Evolutionary conservation across 2,329 filamentous ascomycete genomes (phyloP).

Genomic region (Penicillium polonicum): DNA sequence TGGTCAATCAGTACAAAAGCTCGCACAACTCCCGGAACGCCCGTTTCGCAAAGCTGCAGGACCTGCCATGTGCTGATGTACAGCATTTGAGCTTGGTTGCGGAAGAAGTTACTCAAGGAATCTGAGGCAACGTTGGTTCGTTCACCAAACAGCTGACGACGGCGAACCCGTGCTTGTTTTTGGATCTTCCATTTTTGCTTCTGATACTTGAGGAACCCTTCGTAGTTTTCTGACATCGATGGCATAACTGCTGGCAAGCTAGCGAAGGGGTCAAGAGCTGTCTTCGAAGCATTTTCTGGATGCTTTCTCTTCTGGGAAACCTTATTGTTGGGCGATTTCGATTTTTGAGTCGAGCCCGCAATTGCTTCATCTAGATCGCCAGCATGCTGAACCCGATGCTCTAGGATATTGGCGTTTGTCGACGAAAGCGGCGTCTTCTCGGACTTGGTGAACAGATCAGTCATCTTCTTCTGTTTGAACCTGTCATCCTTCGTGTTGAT

Average conservation of each 20-base stretch:
- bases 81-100: conserved; percentile 84
- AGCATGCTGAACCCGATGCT: conserved; percentile 55
- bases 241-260: conserved; percentile 82
- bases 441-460: conserved; percentile 71
- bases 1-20: conserved; percentile 91
- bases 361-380: conserved; percentile 72
- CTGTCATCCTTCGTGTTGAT: conserved; percentile 96
- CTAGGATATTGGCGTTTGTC: conserved; percentile 63
- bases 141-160: conserved; percentile 91
- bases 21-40: conserved; percentile 79
- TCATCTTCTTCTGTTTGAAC: conserved; percentile 98
- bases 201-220: conserved; percentile 85
- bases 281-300: conserved; percentile 60
- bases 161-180: conserved; percentile 78
- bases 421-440: conserved; percentile 69
- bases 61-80: conserved; percentile 96
- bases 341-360: conserved; percentile 68
- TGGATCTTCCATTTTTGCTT: conserved; percentile 99
- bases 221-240: conserved; percentile 79
- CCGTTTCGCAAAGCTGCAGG: conserved; percentile 78
- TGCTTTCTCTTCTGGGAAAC: conserved; percentile 69
- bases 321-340: conserved; percentile 59
- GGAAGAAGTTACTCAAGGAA: conserved; percentile 70
- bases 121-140: conserved; percentile 62
- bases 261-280: conserved; percentile 74